Evolutionary conservation across 805 yeast genomes (phyloP).

Genomic region (Ascoidea asiatica): DNA sequence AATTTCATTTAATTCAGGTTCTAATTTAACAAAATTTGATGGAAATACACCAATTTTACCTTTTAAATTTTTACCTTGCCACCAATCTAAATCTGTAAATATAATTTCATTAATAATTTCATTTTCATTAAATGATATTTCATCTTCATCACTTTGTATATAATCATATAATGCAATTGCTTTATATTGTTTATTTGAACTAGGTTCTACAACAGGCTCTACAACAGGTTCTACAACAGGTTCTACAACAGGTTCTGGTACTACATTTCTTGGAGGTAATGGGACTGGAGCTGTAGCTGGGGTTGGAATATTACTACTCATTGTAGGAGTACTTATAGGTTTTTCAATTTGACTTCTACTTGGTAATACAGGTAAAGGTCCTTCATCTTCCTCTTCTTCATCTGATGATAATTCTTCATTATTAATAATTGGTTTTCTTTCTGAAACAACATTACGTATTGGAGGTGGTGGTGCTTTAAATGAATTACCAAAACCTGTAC

Average conservation of each 20-base stretch:
- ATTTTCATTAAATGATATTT: constrained; percentile 52
- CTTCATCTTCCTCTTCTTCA: background rate
- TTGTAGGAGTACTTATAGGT: constrained; percentile 16
- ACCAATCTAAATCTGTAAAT: constrained; percentile 38
- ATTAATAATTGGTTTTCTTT: too few species aligned
- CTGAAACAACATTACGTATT: too few species aligned
- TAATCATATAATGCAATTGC: constrained; percentile 82
- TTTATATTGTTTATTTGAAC: constrained; percentile 15
- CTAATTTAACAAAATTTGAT: constrained; percentile 24
- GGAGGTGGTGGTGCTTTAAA: too few species aligned
- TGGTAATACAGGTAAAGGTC: constrained; percentile 9
- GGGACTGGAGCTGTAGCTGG: constrained; percentile 16
- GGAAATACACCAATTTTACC: constrained; percentile 33
- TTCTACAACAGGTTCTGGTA: constrained; percentile 14
- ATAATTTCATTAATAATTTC: constrained; percentile 55
- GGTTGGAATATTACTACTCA: constrained; percentile 12
- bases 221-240: constrained; percentile 12
- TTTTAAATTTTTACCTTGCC: constrained; percentile 29
- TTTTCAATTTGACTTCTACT: constrained; percentile 12
- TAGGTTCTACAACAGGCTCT: constrained; percentile 9
- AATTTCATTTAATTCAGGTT: constrained; percentile 42
- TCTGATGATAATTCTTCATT: too few species aligned
- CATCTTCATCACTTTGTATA: constrained; percentile 65
- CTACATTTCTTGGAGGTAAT: constrained; percentile 16
- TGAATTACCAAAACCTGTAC: too few species aligned